Conservation (phyloP, 768 basidiomycete genomes). For the Lepiota subincarnata region DNA sequence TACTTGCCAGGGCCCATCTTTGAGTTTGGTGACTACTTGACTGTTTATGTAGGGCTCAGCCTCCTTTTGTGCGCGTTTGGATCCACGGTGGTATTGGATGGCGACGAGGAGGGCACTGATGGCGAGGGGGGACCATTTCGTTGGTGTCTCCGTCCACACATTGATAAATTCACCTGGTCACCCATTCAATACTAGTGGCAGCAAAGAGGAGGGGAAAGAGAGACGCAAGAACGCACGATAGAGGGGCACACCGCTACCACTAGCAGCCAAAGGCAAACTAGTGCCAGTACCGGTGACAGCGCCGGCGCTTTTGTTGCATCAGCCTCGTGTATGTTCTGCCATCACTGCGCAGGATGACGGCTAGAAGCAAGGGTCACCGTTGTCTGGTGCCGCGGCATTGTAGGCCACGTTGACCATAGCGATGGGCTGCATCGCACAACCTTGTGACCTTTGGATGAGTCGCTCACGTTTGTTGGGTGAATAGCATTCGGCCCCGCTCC, state of each 20-base stretch:
- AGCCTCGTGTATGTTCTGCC: too few species aligned
- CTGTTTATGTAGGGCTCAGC: conserved; percentile 82
- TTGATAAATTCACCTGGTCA: conserved; percentile 56
- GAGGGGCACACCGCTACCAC: conserved; percentile 43
- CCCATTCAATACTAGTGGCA: too few species aligned
- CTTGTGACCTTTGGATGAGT: too few species aligned
- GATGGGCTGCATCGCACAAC: too few species aligned
- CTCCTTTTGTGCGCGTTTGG: conserved; percentile 46
- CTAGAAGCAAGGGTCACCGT: too few species aligned
- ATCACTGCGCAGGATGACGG: too few species aligned
- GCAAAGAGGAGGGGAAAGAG: conserved; percentile 1
- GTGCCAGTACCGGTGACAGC: conserved; percentile 16
- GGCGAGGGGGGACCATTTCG: conserved; percentile 94
- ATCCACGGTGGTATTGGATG: conserved; percentile 68
- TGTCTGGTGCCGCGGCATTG: too few species aligned
- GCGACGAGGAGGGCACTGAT: conserved; percentile 83
- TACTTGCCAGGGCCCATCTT: conserved; percentile 95
- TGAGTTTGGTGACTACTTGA: conserved; percentile 71
- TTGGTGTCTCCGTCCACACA: conserved; percentile 85
- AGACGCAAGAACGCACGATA: conserved; percentile 40
- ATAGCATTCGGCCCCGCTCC: too few species aligned
- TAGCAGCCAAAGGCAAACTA: conserved; percentile 13
- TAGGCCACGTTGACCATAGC: too few species aligned
- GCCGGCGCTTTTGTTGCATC: conserved; percentile 25
- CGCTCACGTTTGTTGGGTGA: too few species aligned